A percentile compares a stretch with the other conserved stretches of the same genome.
Evolutionary conservation across 345 rosid species (phyloP).

Genomic region (Gossypioides kirkii): DNA sequence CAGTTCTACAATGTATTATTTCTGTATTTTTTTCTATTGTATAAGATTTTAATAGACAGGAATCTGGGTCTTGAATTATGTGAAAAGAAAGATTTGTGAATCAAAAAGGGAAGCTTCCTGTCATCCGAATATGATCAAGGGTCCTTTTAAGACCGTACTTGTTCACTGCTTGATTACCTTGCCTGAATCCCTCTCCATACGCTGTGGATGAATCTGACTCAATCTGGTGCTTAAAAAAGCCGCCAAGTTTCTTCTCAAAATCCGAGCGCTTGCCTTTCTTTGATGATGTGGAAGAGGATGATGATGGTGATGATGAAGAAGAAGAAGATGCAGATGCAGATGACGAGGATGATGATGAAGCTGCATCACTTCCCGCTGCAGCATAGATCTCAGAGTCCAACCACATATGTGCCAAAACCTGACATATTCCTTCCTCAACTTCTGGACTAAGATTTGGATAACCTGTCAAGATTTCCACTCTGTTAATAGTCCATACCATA

Average conservation of each 20-base stretch:
- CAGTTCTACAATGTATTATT: constrained; percentile 8
- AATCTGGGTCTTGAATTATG: neutral
- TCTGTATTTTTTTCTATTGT: constrained; percentile 8
- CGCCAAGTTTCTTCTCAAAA: constrained; percentile 91
- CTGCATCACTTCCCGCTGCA: constrained; percentile 31
- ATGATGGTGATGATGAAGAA: constrained; percentile 41
- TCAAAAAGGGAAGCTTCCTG: constrained; percentile 72
- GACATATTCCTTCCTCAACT: constrained; percentile 99
- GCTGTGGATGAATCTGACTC: constrained; percentile 75
- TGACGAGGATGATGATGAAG: constrained; percentile 32
- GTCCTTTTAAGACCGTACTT: constrained; percentile 66
- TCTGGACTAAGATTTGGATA: constrained; percentile 80
- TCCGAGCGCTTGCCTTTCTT: constrained; percentile 86
- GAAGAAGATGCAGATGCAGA: neutral
- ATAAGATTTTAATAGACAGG: neutral
- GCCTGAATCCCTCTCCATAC: constrained; percentile 89
- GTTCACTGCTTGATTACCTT: constrained; percentile 65
- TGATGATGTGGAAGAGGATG: constrained; percentile 49
- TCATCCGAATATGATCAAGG: constrained; percentile 80
- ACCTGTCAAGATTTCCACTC: constrained; percentile 36
- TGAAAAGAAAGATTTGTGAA: neutral
- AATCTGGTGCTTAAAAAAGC: constrained; percentile 81
- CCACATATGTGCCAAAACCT: constrained; percentile 97
- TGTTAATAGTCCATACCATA: constrained; percentile 2
- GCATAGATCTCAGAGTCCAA: constrained; percentile 81